A percentile compares a stretch with the other conserved stretches of the same genome.
Evolutionary conservation across 805 yeast species (phyloP).

Genomic region (Starmera pachycereana): DNA sequence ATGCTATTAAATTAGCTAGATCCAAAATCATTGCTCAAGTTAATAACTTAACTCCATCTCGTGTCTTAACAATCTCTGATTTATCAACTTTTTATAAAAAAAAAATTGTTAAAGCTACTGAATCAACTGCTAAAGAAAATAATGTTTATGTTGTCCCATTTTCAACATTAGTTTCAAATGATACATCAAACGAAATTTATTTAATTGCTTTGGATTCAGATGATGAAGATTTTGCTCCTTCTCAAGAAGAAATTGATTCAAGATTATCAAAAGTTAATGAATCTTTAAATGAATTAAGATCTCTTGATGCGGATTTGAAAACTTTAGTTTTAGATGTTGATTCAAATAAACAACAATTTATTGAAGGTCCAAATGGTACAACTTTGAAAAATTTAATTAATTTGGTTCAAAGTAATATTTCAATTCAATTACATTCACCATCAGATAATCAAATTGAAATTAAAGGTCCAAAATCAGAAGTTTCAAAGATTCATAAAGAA

Average conservation of each 20-base stretch:
- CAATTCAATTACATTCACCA: slow-evolving; percentile 39
- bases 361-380: slow-evolving; percentile 52
- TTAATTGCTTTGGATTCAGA: slow-evolving; percentile 39
- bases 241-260: slow-evolving; percentile 45
- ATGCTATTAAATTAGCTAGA: slow-evolving; percentile 52
- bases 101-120: slow-evolving; percentile 33
- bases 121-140: slow-evolving; percentile 30
- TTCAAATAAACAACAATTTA: slow-evolving; percentile 42
- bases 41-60: slow-evolving; percentile 60
- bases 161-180: slow-evolving; percentile 35
- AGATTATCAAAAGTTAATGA: slow-evolving; percentile 43
- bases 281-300: slow-evolving; percentile 48
- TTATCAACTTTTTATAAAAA: slow-evolving; percentile 52
- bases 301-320: slow-evolving; percentile 42
- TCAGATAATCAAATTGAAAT: slow-evolving; percentile 46
- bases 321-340: slow-evolving; percentile 42
- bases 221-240: slow-evolving; percentile 65
- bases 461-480: slow-evolving; percentile 62
- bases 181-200: slow-evolving; percentile 31
- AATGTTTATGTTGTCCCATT: slow-evolving; percentile 51
- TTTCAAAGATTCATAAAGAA: slow-evolving; percentile 40
- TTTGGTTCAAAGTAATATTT: slow-evolving; percentile 23
- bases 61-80: slow-evolving; percentile 47
- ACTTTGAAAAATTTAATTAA: slow-evolving; percentile 36
- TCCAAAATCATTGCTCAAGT: slow-evolving; percentile 64